Percentiles rank a stretch among this genome's conserved stretches.
These are phyloP conservation scores for Neurospora sp. DNA, from an alignment of 2,329 filamentous ascomycete species.

Conservation along the genomic window DNA sequence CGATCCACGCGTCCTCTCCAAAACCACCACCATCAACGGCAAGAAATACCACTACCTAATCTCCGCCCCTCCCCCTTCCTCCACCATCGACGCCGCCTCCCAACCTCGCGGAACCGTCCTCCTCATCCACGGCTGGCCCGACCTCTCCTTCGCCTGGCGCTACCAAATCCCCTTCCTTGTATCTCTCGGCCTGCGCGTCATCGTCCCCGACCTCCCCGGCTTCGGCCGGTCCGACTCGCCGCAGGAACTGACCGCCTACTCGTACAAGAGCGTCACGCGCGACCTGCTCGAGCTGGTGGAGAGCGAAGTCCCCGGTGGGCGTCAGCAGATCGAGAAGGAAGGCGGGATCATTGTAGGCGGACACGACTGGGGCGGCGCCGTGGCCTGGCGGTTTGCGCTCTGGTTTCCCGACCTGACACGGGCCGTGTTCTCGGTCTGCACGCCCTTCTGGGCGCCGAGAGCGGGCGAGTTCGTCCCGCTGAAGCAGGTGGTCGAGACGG, in stretches of 20 bases:
- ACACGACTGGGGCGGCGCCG: slow-evolving; percentile 83
- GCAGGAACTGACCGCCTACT: slow-evolving; percentile 51
- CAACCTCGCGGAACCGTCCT: slow-evolving; percentile 14
- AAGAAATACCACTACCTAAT: slow-evolving; percentile 58
- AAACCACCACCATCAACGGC: slow-evolving; percentile 55
- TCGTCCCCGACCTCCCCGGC: slow-evolving; percentile 78
- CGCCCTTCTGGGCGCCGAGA: slow-evolving; percentile 55
- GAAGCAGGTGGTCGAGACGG: slow-evolving; percentile 44
- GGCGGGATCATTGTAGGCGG: slow-evolving; percentile 66
- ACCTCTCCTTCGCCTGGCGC: slow-evolving; percentile 78
- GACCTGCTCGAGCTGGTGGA: slow-evolving; percentile 65
- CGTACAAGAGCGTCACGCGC: slow-evolving; percentile 59
- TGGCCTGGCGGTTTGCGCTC: slow-evolving; percentile 66
- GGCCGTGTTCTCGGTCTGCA: slow-evolving; percentile 72
- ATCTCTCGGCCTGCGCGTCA: slow-evolving; percentile 64
- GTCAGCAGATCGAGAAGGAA: neutral
- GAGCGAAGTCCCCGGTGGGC: slow-evolving; percentile 54
- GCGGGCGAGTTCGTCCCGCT: slow-evolving; percentile 40
- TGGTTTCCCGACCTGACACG: slow-evolving; percentile 64
- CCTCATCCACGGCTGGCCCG: slow-evolving; percentile 67
- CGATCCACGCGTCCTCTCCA: slow-evolving; percentile 55
- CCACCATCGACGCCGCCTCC: slow-evolving; percentile 16
- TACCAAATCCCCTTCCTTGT: slow-evolving; percentile 74
- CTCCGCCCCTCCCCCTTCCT: slow-evolving; percentile 30
- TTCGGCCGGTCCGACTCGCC: slow-evolving; percentile 70